Percentiles rank a stretch among this genome's conserved stretches.
Conservation (phyloP, 2,329 filamentous ascomycete genomes). For the Gliomastix tumulicola region DNA sequence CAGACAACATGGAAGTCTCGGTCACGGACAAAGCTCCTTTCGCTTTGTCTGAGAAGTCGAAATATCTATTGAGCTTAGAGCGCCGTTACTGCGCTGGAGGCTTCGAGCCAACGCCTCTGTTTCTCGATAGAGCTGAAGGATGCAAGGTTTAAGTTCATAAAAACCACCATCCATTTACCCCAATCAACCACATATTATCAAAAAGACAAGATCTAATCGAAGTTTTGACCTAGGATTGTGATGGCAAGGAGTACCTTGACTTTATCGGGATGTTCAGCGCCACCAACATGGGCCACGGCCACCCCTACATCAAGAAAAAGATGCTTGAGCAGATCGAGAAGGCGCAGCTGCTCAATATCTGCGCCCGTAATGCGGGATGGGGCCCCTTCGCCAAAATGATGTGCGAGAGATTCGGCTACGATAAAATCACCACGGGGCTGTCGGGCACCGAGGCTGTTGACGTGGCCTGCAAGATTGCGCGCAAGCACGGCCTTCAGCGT, state of each 20-base stretch:
- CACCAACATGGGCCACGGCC: slow-evolving; percentile 1
- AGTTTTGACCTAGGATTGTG: too few relatives aligned
- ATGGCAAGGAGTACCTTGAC: slow-evolving; percentile 1
- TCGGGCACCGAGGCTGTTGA: slow-evolving; percentile 11
- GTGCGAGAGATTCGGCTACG: slow-evolving; percentile 7
- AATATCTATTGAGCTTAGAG: too few relatives aligned
- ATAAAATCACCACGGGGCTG: slow-evolving; percentile 9
- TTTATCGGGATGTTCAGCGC: neutral
- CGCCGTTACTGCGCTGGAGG: too few relatives aligned
- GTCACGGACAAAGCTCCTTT: too few relatives aligned
- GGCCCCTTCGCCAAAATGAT: slow-evolving; percentile 8
- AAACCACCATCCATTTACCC: too few relatives aligned
- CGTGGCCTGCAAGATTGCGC: slow-evolving; percentile 10
- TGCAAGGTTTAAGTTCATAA: too few relatives aligned
- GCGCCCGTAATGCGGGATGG: slow-evolving; percentile 1
- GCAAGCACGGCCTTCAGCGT: slow-evolving; percentile 8
- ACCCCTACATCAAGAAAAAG: neutral
- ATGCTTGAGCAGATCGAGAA: neutral
- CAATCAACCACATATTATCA: too few relatives aligned
- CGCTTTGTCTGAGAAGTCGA: too few relatives aligned
- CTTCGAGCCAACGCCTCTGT: too few relatives aligned
- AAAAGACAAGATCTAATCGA: too few relatives aligned
- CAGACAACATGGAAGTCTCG: too few relatives aligned
- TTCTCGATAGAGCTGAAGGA: too few relatives aligned
- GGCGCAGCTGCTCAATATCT: neutral